Conservation (phyloP, 2,329 filamentous ascomycete genomes). For the Diaporthe longicolla region DNA sequence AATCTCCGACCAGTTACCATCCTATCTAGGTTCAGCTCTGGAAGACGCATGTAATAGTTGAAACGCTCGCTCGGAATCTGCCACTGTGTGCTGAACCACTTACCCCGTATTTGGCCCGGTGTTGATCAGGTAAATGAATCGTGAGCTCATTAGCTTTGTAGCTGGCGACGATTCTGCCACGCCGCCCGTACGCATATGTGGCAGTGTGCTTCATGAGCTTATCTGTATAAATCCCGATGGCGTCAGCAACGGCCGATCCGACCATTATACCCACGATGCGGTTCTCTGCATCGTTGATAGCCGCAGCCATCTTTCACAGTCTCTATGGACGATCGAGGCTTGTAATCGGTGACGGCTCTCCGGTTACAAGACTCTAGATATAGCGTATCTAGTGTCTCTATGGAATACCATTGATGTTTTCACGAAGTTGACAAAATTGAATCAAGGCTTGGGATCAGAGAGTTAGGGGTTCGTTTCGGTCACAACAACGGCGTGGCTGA, state of each 20-base stretch:
- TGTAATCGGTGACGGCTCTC: not conserved
- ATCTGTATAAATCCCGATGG: not conserved
- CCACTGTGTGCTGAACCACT: not conserved
- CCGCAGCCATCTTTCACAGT: not conserved
- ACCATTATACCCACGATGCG: conserved; percentile 30
- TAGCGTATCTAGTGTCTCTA: not conserved
- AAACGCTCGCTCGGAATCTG: not conserved
- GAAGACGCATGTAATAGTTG: no score
- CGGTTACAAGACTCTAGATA: no score
- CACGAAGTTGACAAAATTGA: not conserved
- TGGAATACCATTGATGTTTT: not conserved
- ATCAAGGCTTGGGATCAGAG: not conserved
- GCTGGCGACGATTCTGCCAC: not conserved
- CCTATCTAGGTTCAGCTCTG: not conserved
- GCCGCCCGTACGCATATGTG: not conserved
- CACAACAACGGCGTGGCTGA: no score
- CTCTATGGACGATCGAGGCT: not conserved
- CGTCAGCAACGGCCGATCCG: conserved; percentile 13
- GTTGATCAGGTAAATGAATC: not conserved
- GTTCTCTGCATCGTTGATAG: conserved; percentile 1
- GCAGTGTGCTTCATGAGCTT: not conserved
- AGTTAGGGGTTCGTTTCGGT: no score
- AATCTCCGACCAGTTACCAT: conserved; percentile 15
- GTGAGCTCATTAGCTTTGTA: not conserved
- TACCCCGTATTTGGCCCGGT: conserved; percentile 7